Percentiles rank a stretch among this genome's conserved stretches.
These are phyloP conservation scores for Candolleomyces efflorescens DNA, from an alignment of 768 basidiomycete species.

Conservation along the genomic window DNA sequence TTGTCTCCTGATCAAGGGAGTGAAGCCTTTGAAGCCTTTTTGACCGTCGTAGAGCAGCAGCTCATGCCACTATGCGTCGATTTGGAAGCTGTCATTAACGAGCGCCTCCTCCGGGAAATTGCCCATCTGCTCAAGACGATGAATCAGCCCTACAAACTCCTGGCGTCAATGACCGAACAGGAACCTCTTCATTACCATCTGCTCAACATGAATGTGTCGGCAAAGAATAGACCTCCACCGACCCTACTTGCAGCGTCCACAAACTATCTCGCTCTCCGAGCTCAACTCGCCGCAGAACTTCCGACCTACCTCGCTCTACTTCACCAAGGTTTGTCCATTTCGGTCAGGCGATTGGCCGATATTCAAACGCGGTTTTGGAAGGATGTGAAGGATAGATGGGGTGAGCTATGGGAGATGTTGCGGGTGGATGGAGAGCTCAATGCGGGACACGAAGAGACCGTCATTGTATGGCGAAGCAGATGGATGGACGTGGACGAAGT, in stretches of 20 bases:
- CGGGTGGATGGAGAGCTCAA: conserved; percentile 67
- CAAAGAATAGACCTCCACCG: conserved; percentile 63
- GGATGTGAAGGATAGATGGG: conserved; percentile 63
- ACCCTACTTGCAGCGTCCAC: conserved; percentile 69
- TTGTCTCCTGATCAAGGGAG: conserved; percentile 40
- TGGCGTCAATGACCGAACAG: conserved; percentile 69
- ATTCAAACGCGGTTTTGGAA: conserved; percentile 60
- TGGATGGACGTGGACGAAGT: conserved; percentile 63
- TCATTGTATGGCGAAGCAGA: conserved; percentile 64
- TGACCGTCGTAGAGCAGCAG: conserved; percentile 49
- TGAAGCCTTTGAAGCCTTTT: conserved; percentile 72
- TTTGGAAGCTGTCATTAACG: conserved; percentile 50
- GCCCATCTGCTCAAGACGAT: conserved; percentile 54
- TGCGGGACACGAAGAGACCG: conserved; percentile 63
- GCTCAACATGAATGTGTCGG: conserved; percentile 56
- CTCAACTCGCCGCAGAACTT: conserved; percentile 66
- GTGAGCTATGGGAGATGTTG: conserved; percentile 82
- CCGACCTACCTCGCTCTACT: conserved; percentile 58
- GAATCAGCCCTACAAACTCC: conserved; percentile 57
- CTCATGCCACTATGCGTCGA: conserved; percentile 50
- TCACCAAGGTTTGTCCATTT: conserved; percentile 52
- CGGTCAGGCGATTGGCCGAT: conserved; percentile 47
- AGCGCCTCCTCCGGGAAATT: conserved; percentile 54
- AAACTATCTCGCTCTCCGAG: conserved; percentile 73
- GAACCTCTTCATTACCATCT: conserved; percentile 70